Evolutionary conservation across 2,329 filamentous ascomycete species (phyloP).

Genomic region (Aspergillus calidoustus): DNA sequence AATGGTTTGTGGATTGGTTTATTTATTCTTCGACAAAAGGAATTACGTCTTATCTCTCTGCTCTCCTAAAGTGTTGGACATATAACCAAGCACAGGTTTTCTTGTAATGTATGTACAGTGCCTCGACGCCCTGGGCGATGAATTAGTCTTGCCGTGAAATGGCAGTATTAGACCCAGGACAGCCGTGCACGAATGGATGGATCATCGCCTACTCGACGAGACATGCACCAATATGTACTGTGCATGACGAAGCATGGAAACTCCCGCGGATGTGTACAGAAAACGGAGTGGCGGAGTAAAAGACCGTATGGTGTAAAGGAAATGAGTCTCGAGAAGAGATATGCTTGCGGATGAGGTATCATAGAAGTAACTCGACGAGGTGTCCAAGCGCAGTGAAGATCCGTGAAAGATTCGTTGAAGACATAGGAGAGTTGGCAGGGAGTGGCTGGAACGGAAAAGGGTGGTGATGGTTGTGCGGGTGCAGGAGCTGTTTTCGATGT

Average conservation of each 20-base stretch:
- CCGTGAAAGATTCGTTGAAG: conserved; percentile 22
- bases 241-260: conserved; percentile 29
- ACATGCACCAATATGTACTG: conserved; percentile 34
- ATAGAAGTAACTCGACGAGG: conserved; percentile 22
- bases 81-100: conserved; percentile 26
- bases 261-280: conserved; percentile 36
- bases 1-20: not conserved
- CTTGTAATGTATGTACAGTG: conserved; percentile 43
- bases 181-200: conserved; percentile 16
- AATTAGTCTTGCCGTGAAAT: conserved; percentile 14
- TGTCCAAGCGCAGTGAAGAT: conserved; percentile 23
- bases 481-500: conserved; percentile 2
- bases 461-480: conserved; percentile 1
- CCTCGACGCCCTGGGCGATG: conserved; percentile 20
- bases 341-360: conserved; percentile 31
- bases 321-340: conserved; percentile 33
- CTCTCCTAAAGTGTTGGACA: conserved; percentile 28
- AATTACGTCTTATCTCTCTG: conserved; percentile 32
- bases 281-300: conserved; percentile 37
- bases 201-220: conserved; percentile 27
- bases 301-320: conserved; percentile 30
- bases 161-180: conserved; percentile 18
- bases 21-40: conserved; percentile 36
- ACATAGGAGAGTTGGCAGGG: conserved; percentile 30
- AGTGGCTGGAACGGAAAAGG: conserved; percentile 20